phyloP scores from a whole-genome alignment of 805 yeast genomes.

The Ogataea neopini region DNA sequence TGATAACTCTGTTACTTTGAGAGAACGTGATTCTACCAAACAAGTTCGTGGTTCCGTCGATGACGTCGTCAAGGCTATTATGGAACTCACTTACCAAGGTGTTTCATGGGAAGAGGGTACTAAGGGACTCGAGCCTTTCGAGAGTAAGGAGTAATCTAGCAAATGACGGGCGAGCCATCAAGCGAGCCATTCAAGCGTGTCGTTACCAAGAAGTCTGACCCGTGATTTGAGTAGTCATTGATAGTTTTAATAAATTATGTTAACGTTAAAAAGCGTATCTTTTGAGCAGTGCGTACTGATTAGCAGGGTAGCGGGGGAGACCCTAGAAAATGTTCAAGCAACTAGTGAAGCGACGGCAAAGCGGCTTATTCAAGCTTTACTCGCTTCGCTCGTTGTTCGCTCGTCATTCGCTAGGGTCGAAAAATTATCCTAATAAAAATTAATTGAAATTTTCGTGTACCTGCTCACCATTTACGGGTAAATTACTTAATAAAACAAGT shows the following conservation, averaged over 20 bases:
- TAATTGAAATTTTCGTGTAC: no score
- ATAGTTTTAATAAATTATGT: no score
- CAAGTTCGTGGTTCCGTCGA: constrained; percentile 92
- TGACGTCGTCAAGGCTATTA: constrained; percentile 69
- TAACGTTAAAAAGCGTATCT: no score
- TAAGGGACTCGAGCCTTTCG: constrained; percentile 67
- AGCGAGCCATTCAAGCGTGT: no score
- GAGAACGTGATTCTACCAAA: constrained; percentile 96
- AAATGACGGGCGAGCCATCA: background rate
- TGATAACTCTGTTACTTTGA: constrained; percentile 86
- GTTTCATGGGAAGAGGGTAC: constrained; percentile 87
- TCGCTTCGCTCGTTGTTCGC: constrained; percentile 1
- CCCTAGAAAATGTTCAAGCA: no score
- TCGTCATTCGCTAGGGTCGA: background rate
- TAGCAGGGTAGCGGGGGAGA: no score
- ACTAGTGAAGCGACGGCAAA: background rate
- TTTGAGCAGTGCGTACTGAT: no score
- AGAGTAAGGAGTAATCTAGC: constrained; percentile 48
- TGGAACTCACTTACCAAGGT: constrained; percentile 72
- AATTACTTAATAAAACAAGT: no score
- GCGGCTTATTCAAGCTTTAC: background rate
- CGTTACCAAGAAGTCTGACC: no score
- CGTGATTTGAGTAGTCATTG: no score
- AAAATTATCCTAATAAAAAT: no score
- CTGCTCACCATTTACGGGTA: no score